Evolutionary conservation across 2,329 filamentous ascomycete species (phyloP), one percentile per base, ranked within the genome.

Genomic region (Juglanconis juglandina): DNA sequence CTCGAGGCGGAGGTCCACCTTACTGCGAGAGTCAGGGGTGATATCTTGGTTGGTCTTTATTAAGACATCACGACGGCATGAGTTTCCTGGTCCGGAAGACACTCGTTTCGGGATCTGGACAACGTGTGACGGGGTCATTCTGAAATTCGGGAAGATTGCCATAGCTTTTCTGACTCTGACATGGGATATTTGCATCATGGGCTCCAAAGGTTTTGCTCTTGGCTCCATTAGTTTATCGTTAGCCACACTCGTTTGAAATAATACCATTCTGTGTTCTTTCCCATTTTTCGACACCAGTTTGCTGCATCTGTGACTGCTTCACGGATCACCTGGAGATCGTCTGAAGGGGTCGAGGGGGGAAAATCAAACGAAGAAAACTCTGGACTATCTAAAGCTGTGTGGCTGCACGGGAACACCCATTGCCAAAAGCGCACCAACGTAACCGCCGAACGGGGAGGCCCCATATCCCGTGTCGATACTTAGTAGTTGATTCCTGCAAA

Each of bases 1-100:
- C 72, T 87, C 24, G 84, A 87, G 70, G 84, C 84, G 13, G 84
- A 87, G 69, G 81, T 87, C 48, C 83, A 87, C 69, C 72, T 87
- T 64, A 87, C 83, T 17, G 84, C 84, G 53, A 73, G 84, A 55
- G 77, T 87, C 62, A 77, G 82, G 51, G 84, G 84, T 77, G 84
- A 87, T 69, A 85, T 87, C 67, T 79, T 80, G 24, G 79, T 87
- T 64, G 83, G 82, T 50, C 71, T 86, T 66, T 85, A 85, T 70
- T 85, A 54, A 53, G 4, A 44, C 47, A 5, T 60, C 60, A 4
- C 35, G 49, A 32, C 47, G 49, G 24, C 34, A 48, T 13, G 48
- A 30, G 30, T 56, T 57, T 44, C 8, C 46, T 14, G 35, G 56
- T 3, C 37, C 60, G 30, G 60, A 35, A 8, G 39, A 50, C 10